Conservation (phyloP, 352 stramenopile species). For the Globisporangium ultimum region DNA sequence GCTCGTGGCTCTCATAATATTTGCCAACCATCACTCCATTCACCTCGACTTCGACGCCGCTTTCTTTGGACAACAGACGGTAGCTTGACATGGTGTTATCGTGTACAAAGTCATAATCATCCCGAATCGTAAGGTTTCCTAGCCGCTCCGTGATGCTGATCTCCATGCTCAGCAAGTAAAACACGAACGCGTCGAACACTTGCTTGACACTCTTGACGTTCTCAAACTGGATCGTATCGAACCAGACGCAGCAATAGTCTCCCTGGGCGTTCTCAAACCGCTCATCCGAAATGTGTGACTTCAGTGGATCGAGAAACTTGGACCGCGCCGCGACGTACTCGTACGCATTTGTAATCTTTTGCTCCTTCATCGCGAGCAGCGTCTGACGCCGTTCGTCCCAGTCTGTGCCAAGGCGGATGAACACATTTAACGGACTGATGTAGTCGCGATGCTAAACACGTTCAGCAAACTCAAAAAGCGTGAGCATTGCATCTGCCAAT, state of each 20-base stretch:
- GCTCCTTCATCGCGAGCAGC: constrained; percentile 27
- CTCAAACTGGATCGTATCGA: constrained; percentile 41
- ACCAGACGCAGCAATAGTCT: constrained; percentile 29
- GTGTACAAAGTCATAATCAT: constrained; percentile 28
- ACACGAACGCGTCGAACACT: constrained; percentile 45
- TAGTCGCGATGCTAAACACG: background rate
- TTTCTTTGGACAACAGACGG: constrained; percentile 22
- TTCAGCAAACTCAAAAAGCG: background rate
- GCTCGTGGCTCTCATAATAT: constrained; percentile 7
- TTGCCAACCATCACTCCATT: constrained; percentile 1
- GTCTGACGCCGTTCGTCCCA: constrained; percentile 20
- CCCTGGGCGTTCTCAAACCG: constrained; percentile 41
- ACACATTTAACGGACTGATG: constrained; percentile 25
- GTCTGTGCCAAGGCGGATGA: constrained; percentile 38
- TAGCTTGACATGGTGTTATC: constrained; percentile 30
- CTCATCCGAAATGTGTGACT: constrained; percentile 32
- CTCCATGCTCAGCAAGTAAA: constrained; percentile 55
- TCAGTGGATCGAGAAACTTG: constrained; percentile 32
- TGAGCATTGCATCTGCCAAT: background rate
- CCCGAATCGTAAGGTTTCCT: constrained; percentile 44
- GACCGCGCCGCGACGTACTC: constrained; percentile 38
- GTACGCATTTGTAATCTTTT: constrained; percentile 28
- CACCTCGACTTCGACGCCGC: background rate
- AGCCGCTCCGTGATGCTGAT: constrained; percentile 53
- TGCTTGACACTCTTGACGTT: constrained; percentile 38